Base-by-base conservation (phyloP, 345 rosid genomes). In the Eucalyptus microcorys region DNA sequence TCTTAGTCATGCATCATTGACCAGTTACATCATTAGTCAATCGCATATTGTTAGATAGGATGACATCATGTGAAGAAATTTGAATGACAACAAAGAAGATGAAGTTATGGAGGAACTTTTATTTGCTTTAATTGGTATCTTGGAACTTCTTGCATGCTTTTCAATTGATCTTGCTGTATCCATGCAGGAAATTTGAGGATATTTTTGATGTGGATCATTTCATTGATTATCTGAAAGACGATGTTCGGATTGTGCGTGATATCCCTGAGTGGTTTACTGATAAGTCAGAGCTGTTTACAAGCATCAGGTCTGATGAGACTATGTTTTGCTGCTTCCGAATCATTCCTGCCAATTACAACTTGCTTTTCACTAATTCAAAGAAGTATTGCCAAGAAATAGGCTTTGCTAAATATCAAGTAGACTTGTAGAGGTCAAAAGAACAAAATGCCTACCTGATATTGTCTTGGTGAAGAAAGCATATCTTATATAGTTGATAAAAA, bases 181-280 rank as follows among this genome's bases (percentile, higher is more conserved):
- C 87, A 48, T 93, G 93, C 98, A 98, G 99, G 91, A 98, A 97
- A 93, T 98, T 97, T 93, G 95, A 98, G 91, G 99, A 98, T 91
- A 97, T 98, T 89, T 98, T 98, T 88, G 97, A 96, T 91, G 99
- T 97, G 55, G 96, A 98, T 91, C 99, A 96, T 94, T 98, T 98
- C 94, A 97, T 98, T 92, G 96, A 97, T 91, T 98, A 97, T 94
- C 93, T 98, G 91, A 98, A 96, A 89, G 96, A 95, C 89, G 99
- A 98, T 87, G 96, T 97, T 68, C 94, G 93, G 52, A 97, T 98
- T 89, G 99, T 98, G 90, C 96, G 98, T 34, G 99, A 97, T 89
- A 98, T 97, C 91, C 99, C 99, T 40, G 94, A 95, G 89, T 98
- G 99, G 99, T 98, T 98, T 92, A 95, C 97, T 80, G 99, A 98